Conservation (phyloP, 1,284 basidiomycete genomes). For the Paramarasmius palmivorus region DNA sequence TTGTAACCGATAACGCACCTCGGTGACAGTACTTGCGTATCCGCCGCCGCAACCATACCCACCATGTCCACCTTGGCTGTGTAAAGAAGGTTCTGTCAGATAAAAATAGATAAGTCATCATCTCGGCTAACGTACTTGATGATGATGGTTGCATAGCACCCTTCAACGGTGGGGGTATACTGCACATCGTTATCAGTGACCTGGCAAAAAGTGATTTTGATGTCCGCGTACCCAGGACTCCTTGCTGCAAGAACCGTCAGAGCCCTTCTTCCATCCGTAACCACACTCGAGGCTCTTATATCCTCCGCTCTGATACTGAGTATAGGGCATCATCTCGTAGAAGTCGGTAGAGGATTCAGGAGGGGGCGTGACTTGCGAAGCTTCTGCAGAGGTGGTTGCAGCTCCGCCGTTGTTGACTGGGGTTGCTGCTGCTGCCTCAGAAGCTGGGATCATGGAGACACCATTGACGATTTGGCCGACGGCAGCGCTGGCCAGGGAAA, state of each 20-base stretch:
- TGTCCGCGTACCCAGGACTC: conserved; percentile 54
- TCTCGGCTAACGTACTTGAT: conserved; percentile 42
- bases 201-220: conserved; percentile 2
- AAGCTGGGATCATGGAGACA: conserved; percentile 45
- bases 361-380: conserved; percentile 16
- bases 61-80: conserved; percentile 18
- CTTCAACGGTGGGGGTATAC: conserved; percentile 40
- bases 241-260: conserved; percentile 52
- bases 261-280: conserved; percentile 60
- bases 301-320: conserved; percentile 57
- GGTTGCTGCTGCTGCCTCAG: conserved; percentile 8
- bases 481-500: conserved; percentile 56
- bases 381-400: conserved; percentile 14
- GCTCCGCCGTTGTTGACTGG: conserved; percentile 13
- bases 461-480: conserved; percentile 58
- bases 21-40: conserved; percentile 18
- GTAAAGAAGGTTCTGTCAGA: conserved; percentile 22
- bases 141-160: conserved; percentile 68
- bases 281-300: conserved; percentile 66
- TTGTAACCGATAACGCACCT: conserved; percentile 14
- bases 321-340: conserved; percentile 55
- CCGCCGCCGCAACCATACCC: conserved; percentile 17
- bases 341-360: conserved; percentile 32
- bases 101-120: conserved; percentile 12
- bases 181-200: conserved; percentile 20